A percentile compares a stretch with the other conserved stretches of the same genome.
phyloP scores from a whole-genome alignment of 768 basidiomycete genomes.

The Antrodiella citrinella region DNA sequence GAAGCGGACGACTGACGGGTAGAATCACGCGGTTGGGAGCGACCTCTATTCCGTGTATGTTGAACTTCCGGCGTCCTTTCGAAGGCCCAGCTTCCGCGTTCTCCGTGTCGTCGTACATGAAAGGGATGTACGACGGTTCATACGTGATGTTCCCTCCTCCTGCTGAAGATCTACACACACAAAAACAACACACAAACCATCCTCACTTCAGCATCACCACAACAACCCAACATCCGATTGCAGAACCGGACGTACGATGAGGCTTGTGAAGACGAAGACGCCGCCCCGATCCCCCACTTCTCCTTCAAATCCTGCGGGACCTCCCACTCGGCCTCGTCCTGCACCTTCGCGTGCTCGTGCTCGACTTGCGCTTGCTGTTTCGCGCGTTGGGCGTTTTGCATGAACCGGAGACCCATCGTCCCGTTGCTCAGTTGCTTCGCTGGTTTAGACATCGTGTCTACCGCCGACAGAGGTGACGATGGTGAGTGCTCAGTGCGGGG shows the following conservation, averaged over 20 bases:
- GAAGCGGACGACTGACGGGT: no score
- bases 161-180: slow-evolving; percentile 13
- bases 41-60: slow-evolving; percentile 41
- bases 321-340: slow-evolving; percentile 63
- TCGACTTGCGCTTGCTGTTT: slow-evolving; percentile 43
- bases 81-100: slow-evolving; percentile 6
- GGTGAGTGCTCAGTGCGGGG: no score
- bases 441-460: slow-evolving; percentile 7
- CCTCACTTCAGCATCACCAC: not conserved
- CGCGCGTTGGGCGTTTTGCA: slow-evolving; percentile 60
- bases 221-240: not conserved
- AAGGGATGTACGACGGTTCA: slow-evolving; percentile 60
- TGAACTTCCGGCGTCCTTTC: slow-evolving; percentile 46
- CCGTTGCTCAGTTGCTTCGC: slow-evolving; percentile 51
- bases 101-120: slow-evolving; percentile 26
- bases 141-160: no score
- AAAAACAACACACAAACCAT: no score
- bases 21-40: slow-evolving; percentile 1
- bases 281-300: slow-evolving; percentile 35
- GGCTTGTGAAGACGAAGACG: not conserved
- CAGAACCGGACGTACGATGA: not conserved
- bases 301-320: slow-evolving; percentile 43
- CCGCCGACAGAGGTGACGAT: not conserved
- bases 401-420: slow-evolving; percentile 60
- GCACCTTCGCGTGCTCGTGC: slow-evolving; percentile 43